Conservation (phyloP, 1,284 basidiomycete species). For the Sanghuangporus baumii region DNA sequence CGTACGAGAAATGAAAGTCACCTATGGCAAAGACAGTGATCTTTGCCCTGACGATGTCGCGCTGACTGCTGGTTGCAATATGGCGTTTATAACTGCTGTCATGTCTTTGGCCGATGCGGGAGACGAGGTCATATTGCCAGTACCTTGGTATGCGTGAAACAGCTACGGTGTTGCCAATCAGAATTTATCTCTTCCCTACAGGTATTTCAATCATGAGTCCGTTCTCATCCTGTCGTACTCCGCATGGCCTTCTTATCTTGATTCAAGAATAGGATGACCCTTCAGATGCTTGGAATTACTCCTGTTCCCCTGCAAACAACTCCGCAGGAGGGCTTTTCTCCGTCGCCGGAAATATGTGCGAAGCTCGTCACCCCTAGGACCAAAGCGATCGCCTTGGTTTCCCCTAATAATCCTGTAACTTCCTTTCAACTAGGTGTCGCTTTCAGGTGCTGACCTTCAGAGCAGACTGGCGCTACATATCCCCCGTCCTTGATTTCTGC, state of each 20-base stretch:
- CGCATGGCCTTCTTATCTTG: slow-evolving; percentile 16
- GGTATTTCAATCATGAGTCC: slow-evolving; percentile 77
- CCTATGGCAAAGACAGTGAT: slow-evolving; percentile 51
- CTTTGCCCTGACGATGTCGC: slow-evolving; percentile 51
- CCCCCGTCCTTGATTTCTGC: slow-evolving; percentile 51
- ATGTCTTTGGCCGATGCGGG: slow-evolving; percentile 66
- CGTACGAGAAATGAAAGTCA: slow-evolving; percentile 56
- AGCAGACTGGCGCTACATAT: slow-evolving; percentile 77
- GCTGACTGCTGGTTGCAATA: slow-evolving; percentile 63
- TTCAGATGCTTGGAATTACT: slow-evolving; percentile 61
- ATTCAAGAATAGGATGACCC: slow-evolving; percentile 52
- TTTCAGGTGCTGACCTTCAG: neutral
- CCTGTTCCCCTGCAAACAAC: slow-evolving; percentile 57
- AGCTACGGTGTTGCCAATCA: neutral
- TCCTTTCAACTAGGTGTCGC: neutral
- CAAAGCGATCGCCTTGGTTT: slow-evolving; percentile 69
- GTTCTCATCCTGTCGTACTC: slow-evolving; percentile 18
- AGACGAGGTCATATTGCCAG: slow-evolving; percentile 74
- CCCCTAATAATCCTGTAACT: slow-evolving; percentile 69
- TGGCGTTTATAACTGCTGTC: slow-evolving; percentile 63
- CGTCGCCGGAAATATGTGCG: slow-evolving; percentile 43
- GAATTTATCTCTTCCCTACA: slow-evolving; percentile 22
- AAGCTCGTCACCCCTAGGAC: slow-evolving; percentile 53
- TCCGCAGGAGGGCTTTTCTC: slow-evolving; percentile 54
- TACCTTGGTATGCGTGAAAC: slow-evolving; percentile 53